Percentiles rank a stretch among this genome's conserved stretches.
Evolutionary conservation across 768 basidiomycete genomes (phyloP).

Genomic region (Collybia nuda): DNA sequence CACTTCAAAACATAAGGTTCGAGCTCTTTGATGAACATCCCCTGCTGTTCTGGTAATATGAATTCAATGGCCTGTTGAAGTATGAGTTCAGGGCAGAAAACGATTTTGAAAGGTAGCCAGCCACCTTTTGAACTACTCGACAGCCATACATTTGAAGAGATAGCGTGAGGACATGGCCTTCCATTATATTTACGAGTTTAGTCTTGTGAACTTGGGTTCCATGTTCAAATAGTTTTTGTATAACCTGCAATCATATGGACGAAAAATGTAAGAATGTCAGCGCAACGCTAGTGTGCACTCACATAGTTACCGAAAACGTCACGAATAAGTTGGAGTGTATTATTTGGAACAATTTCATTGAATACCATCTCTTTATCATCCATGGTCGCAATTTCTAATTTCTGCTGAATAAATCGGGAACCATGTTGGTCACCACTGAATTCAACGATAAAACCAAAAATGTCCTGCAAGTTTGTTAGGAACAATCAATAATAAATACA

Average conservation of each 20-base stretch:
- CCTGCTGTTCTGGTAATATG: slow-evolving; percentile 77
- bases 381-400: slow-evolving; percentile 70
- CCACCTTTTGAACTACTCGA: slow-evolving; percentile 90
- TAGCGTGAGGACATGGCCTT: slow-evolving; percentile 72
- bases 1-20: slow-evolving; percentile 80
- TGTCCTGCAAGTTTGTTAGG: slow-evolving; percentile 56
- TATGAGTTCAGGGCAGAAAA: slow-evolving; percentile 3
- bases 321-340: slow-evolving; percentile 74
- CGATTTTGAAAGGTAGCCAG: not conserved
- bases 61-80: slow-evolving; percentile 76
- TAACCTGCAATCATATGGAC: slow-evolving; percentile 53
- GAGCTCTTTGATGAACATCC: slow-evolving; percentile 71
- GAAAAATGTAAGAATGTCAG: not conserved
- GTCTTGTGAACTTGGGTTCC: slow-evolving; percentile 77
- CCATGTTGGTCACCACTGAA: slow-evolving; percentile 95
- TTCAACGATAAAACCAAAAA: slow-evolving; percentile 82
- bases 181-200: slow-evolving; percentile 68
- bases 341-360: slow-evolving; percentile 81
- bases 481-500: slow-evolving; percentile 4
- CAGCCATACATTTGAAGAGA: slow-evolving; percentile 96
- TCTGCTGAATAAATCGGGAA: slow-evolving; percentile 96
- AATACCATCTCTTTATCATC: slow-evolving; percentile 83
- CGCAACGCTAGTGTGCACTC: slow-evolving; percentile 23
- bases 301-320: slow-evolving; percentile 98
- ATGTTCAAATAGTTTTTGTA: slow-evolving; percentile 92